Percentiles rank a stretch among this genome's conserved stretches.
Evolutionary conservation across 345 rosid species (phyloP).

Genomic region (Cardamine chenopodiifolia): DNA sequence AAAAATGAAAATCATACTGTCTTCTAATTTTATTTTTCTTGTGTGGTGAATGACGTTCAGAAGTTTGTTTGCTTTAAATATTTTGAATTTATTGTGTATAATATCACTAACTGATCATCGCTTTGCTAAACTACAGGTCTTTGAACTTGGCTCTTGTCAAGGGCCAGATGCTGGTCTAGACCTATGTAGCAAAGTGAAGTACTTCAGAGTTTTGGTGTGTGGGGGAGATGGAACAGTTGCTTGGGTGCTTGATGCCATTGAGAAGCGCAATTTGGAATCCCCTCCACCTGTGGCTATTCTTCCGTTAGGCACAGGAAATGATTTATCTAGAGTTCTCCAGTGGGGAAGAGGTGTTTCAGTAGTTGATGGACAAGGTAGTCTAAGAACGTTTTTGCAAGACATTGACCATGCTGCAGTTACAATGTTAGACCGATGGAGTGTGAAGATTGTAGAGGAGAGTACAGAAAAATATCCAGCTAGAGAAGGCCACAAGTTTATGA

Average conservation of each 20-base stretch:
- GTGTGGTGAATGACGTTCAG: background rate
- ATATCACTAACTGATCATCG: background rate
- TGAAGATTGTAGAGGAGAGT: slow-evolving; percentile 57
- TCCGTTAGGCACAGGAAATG: slow-evolving; percentile 90
- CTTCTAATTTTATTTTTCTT: slow-evolving; percentile 3
- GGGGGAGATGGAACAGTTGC: slow-evolving; percentile 94
- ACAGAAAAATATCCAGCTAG: slow-evolving; percentile 38
- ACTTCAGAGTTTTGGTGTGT: slow-evolving; percentile 76
- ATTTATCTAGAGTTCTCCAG: slow-evolving; percentile 74
- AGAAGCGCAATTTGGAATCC: slow-evolving; percentile 66
- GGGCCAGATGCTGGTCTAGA: slow-evolving; percentile 82
- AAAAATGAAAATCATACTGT: background rate
- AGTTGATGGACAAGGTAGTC: slow-evolving; percentile 68
- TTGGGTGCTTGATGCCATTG: slow-evolving; percentile 81
- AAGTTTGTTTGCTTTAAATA: background rate
- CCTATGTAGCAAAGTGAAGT: slow-evolving; percentile 60
- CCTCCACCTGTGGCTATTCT: slow-evolving; percentile 89
- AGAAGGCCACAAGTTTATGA: slow-evolving; percentile 68
- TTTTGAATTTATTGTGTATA: background rate
- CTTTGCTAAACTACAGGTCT: slow-evolving; percentile 54
- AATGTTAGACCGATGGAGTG: slow-evolving; percentile 85
- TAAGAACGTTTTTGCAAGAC: slow-evolving; percentile 66
- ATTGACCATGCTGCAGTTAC: slow-evolving; percentile 80
- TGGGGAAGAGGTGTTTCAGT: slow-evolving; percentile 82
- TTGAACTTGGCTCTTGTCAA: slow-evolving; percentile 68